Evolutionary conservation across 2,329 filamentous ascomycete genomes (phyloP).

Genomic region (Microcyclospora pomicola): DNA sequence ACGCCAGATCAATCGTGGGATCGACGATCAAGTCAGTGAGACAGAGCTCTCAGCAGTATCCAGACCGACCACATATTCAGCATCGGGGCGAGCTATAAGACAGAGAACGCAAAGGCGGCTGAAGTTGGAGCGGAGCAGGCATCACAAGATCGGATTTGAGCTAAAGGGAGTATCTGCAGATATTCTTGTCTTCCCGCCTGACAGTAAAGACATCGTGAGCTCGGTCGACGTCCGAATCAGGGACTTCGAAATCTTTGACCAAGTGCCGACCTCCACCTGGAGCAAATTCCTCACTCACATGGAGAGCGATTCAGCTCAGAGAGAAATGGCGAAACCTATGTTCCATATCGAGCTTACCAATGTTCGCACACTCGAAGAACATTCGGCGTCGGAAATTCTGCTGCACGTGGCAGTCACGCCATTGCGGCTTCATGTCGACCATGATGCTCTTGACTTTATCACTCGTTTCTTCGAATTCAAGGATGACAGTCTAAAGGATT

Average conservation of each 20-base stretch:
- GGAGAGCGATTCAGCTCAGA: slow-evolving; percentile 61
- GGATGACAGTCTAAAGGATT: slow-evolving; percentile 48
- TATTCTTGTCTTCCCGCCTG: slow-evolving; percentile 63
- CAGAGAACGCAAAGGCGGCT: slow-evolving; percentile 32
- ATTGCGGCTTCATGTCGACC: slow-evolving; percentile 83
- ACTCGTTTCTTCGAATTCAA: slow-evolving; percentile 98
- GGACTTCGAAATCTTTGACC: slow-evolving; percentile 83
- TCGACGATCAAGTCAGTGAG: slow-evolving; percentile 76
- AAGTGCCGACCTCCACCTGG: slow-evolving; percentile 92
- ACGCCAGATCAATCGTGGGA: slow-evolving; percentile 70
- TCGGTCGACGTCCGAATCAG: slow-evolving; percentile 72
- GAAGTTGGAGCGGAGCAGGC: slow-evolving; percentile 68
- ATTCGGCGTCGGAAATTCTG: slow-evolving; percentile 82
- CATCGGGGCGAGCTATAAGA: slow-evolving; percentile 15
- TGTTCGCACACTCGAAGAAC: slow-evolving; percentile 68
- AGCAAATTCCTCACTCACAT: slow-evolving; percentile 95
- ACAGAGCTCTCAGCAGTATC: slow-evolving; percentile 60
- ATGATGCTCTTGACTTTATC: slow-evolving; percentile 94
- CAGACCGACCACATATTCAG: slow-evolving; percentile 35
- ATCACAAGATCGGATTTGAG: slow-evolving; percentile 93
- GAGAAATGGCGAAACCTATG: slow-evolving; percentile 80
- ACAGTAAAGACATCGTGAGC: slow-evolving; percentile 67
- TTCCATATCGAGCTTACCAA: slow-evolving; percentile 77
- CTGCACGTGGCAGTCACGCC: slow-evolving; percentile 57
- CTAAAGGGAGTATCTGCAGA: slow-evolving; percentile 73